phyloP scores from a whole-genome alignment of 2,329 filamentous ascomycete species.

The Chaetomiaceae sp. region DNA sequence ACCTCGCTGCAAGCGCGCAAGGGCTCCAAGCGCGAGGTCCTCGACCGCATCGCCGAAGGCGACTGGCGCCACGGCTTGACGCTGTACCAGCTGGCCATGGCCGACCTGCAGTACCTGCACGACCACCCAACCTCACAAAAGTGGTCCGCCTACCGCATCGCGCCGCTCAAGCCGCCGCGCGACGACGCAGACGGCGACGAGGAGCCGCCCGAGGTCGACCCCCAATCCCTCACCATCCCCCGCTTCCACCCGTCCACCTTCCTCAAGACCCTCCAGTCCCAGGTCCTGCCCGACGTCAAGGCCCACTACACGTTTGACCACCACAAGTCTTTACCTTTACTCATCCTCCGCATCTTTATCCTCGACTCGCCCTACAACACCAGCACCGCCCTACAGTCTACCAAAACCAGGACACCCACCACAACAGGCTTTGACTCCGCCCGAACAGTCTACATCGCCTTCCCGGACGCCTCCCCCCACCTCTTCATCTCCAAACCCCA shows the following conservation, averaged over 20 bases:
- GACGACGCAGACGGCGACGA: constrained; percentile 35
- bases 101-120: constrained; percentile 62
- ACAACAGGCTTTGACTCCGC: constrained; percentile 55
- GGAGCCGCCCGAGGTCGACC: constrained; percentile 39
- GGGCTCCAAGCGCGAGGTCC: constrained; percentile 59
- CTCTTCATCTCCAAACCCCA: constrained; percentile 61
- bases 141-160: constrained; percentile 60
- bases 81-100: constrained; percentile 64
- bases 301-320: constrained; percentile 77
- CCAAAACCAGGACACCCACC: constrained; percentile 31
- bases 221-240: constrained; percentile 51
- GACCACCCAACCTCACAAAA: constrained; percentile 60
- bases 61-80: constrained; percentile 64
- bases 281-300: constrained; percentile 74
- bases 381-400: constrained; percentile 39
- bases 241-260: constrained; percentile 79
- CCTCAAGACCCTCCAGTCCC: constrained; percentile 67
- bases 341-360: constrained; percentile 74
- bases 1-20: constrained; percentile 54
- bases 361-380: constrained; percentile 77
- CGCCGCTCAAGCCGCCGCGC: constrained; percentile 43
- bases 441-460: constrained; percentile 73
- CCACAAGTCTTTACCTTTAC: constrained; percentile 63
- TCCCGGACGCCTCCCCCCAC: constrained; percentile 74
- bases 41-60: constrained; percentile 61